phyloP scores from a whole-genome alignment of 257 asterid genomes.

The Paulownia fortunei region DNA sequence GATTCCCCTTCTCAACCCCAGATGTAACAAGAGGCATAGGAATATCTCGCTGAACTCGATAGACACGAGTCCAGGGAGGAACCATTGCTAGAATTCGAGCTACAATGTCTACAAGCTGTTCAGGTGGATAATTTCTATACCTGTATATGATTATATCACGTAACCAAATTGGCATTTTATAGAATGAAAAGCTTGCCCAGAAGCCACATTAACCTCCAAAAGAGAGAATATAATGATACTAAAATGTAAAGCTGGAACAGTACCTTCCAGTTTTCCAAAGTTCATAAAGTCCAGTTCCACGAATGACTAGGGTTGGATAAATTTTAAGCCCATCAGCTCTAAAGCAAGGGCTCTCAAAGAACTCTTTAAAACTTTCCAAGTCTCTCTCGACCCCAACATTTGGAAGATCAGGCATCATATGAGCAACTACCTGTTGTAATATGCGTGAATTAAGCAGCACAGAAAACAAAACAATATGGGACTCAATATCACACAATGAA shows the following conservation, averaged over 20 bases:
- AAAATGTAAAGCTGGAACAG: not conserved
- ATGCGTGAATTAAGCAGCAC: slow-evolving; percentile 16
- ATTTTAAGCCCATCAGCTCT: slow-evolving; percentile 98
- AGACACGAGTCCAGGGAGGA: slow-evolving; percentile 99
- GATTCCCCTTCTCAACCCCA: slow-evolving; percentile 99
- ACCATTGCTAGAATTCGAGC: slow-evolving; percentile 96
- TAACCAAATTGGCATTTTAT: slow-evolving; percentile 19
- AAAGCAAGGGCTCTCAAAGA: slow-evolving; percentile 93
- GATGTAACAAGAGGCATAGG: slow-evolving; percentile 99
- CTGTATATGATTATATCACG: slow-evolving; percentile 41
- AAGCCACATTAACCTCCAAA: slow-evolving; percentile 20
- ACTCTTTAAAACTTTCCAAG: slow-evolving; percentile 96
- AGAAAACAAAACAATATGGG: not conserved
- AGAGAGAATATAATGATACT: not conserved
- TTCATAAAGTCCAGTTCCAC: slow-evolving; percentile 98
- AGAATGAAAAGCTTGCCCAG: slow-evolving; percentile 9
- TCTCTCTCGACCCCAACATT: slow-evolving; percentile 99
- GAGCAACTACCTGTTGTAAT: slow-evolving; percentile 87
- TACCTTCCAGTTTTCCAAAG: slow-evolving; percentile 99
- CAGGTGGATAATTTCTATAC: slow-evolving; percentile 96
- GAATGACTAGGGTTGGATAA: slow-evolving; percentile 97
- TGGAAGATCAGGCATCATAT: slow-evolving; percentile 99
- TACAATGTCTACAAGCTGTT: slow-evolving; percentile 97
- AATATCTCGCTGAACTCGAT: slow-evolving; percentile 97
- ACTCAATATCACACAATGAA: slow-evolving; percentile 2